phyloP scores from a whole-genome alignment of 2,329 filamentous ascomycete genomes.

The Neofusicoccum ribis region DNA sequence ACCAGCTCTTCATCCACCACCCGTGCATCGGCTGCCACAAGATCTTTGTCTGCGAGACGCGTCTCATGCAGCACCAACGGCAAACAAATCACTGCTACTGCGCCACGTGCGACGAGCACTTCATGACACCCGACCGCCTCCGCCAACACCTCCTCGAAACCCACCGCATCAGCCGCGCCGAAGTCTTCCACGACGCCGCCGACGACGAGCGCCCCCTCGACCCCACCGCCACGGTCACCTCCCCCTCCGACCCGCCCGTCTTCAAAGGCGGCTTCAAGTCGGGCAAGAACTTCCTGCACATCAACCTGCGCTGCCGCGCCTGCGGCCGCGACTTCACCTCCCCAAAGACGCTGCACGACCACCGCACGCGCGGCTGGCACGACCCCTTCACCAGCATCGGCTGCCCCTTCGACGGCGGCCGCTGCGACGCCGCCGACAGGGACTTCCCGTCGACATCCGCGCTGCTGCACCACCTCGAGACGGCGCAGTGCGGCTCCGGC shows the following conservation, averaged over 20 bases:
- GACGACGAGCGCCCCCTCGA: slow-evolving; percentile 6
- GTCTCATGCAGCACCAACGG: slow-evolving; percentile 11
- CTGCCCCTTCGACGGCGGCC: slow-evolving; percentile 8
- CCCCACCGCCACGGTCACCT: background rate
- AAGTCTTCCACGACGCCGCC: slow-evolving; percentile 7
- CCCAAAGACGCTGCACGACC: slow-evolving; percentile 20
- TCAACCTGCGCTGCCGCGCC: slow-evolving; percentile 11
- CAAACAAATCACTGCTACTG: slow-evolving; percentile 17
- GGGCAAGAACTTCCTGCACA: slow-evolving; percentile 18
- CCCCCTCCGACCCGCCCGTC: background rate
- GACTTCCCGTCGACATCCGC: slow-evolving; percentile 5
- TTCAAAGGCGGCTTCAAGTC: slow-evolving; percentile 20
- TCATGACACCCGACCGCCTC: slow-evolving; percentile 19
- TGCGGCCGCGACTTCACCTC: slow-evolving; percentile 17
- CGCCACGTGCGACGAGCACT: slow-evolving; percentile 11
- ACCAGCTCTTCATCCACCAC: slow-evolving; percentile 18
- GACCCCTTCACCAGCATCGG: slow-evolving; percentile 10
- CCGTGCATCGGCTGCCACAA: slow-evolving; percentile 20
- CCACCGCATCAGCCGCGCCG: slow-evolving; percentile 5
- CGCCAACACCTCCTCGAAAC: slow-evolving; percentile 16
- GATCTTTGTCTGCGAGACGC: slow-evolving; percentile 15
- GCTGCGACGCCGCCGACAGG: background rate
- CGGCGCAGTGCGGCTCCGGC: slow-evolving; percentile 12
- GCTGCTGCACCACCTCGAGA: slow-evolving; percentile 18
- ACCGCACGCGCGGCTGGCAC: slow-evolving; percentile 19